Evolutionary conservation across 2,329 filamentous ascomycete genomes (phyloP).

Genomic region (Xylaria sp.): DNA sequence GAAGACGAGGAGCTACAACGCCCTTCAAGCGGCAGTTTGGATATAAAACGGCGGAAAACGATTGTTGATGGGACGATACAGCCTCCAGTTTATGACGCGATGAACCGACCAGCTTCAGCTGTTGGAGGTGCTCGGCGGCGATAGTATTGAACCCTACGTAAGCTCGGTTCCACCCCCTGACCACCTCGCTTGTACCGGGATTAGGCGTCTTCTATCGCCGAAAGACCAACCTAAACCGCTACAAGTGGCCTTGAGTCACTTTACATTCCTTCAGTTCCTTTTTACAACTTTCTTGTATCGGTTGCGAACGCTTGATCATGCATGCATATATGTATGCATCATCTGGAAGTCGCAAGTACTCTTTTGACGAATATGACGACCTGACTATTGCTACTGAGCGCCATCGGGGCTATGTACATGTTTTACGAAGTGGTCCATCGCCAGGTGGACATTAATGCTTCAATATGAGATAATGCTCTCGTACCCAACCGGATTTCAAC

Average conservation of each 20-base stretch:
- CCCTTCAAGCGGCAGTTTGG: conserved; percentile 66
- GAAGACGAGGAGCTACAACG: conserved; percentile 68
- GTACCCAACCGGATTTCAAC: conserved; percentile 39
- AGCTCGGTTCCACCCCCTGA: conserved; percentile 11
- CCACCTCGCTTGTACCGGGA: conserved; percentile 1
- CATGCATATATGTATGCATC: conserved; percentile 43
- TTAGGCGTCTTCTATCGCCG: conserved; percentile 2
- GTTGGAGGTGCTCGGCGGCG: conserved; percentile 45
- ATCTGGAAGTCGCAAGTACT: conserved; percentile 42
- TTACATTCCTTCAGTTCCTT: conserved; percentile 37
- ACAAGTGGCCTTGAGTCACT: conserved; percentile 24
- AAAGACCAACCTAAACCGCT: conserved; percentile 32
- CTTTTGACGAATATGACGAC: conserved; percentile 49
- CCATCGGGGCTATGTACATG: conserved; percentile 43
- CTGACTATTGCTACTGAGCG: conserved; percentile 46
- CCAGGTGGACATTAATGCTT: conserved; percentile 44
- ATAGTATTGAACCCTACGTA: conserved; percentile 29
- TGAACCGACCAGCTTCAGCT: conserved; percentile 54
- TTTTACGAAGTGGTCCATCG: conserved; percentile 43
- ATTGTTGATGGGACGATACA: conserved; percentile 66
- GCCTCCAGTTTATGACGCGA: conserved; percentile 55
- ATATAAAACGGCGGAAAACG: conserved; percentile 81
- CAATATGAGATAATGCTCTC: conserved; percentile 34
- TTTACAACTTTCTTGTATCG: conserved; percentile 46
- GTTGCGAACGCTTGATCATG: conserved; percentile 43